A percentile compares a stretch with the other conserved stretches of the same genome.
Conservation (phyloP, 257 asterid genomes). For the Solanum dulcamara region DNA sequence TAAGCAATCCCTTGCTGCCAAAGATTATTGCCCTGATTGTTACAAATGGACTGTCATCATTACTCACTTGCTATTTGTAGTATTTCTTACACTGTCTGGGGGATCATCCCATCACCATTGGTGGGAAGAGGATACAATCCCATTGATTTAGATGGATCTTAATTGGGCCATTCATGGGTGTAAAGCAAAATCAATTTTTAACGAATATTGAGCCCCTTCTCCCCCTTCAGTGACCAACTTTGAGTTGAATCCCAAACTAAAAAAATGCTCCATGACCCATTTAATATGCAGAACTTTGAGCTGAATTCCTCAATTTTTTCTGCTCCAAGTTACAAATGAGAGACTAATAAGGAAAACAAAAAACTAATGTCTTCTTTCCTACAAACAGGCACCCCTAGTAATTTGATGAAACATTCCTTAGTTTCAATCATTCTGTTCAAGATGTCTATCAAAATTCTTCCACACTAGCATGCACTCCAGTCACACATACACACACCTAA, state of each 20-base stretch:
- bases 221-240: background rate
- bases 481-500: background rate
- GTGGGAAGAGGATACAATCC: background rate
- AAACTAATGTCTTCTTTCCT: background rate
- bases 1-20: background rate
- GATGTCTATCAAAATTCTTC: background rate
- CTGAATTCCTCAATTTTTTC: background rate
- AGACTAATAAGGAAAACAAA: background rate
- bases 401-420: background rate
- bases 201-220: background rate
- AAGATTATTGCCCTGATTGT: background rate
- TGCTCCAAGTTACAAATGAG: background rate
- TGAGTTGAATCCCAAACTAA: background rate
- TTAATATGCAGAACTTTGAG: background rate
- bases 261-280: background rate
- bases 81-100: background rate
- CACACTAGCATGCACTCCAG: background rate
- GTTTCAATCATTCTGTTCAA: background rate
- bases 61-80: background rate
- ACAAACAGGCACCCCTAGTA: background rate
- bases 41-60: background rate
- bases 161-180: background rate
- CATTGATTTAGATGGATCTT: background rate
- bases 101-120: background rate
- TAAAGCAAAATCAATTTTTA: background rate